phyloP scores from a whole-genome alignment of 495 filamentous ascomycete species.

The Aspergillus egyptiacus region DNA sequence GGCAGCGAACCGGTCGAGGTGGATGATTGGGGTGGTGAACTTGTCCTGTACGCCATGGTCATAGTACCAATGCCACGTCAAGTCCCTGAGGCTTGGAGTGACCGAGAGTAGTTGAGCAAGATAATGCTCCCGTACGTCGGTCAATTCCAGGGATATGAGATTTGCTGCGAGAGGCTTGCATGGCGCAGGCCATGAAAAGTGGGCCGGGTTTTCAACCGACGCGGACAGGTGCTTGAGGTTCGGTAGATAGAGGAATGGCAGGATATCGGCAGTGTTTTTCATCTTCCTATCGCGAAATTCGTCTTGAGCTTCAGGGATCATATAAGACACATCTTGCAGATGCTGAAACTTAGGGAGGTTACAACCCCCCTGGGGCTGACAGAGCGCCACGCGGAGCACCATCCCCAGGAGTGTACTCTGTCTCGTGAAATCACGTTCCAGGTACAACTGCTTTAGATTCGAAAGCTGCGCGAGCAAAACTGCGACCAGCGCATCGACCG shows the following conservation, averaged over 20 bases:
- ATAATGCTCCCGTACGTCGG: background rate
- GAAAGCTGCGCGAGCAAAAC: conserved; percentile 14
- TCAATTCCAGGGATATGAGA: conserved; percentile 10
- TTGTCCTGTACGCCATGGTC: conserved; percentile 12
- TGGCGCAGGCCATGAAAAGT: conserved; percentile 13
- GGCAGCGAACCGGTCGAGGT: conserved; percentile 13
- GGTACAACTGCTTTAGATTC: conserved; percentile 13
- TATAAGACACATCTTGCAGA: background rate
- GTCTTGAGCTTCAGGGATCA: background rate
- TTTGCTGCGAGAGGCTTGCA: conserved; percentile 11
- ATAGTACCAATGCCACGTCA: conserved; percentile 15
- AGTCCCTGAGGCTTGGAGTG: conserved; percentile 6
- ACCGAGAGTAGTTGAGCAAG: conserved; percentile 14
- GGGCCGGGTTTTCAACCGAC: conserved; percentile 15
- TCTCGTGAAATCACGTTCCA: conserved; percentile 13
- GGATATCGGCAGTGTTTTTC: conserved; percentile 16
- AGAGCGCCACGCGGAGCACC: conserved; percentile 17
- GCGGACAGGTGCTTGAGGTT: conserved; percentile 12
- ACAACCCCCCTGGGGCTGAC: conserved; percentile 11
- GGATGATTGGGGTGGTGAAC: conserved; percentile 10
- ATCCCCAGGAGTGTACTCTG: conserved; percentile 15
- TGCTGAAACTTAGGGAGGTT: background rate
- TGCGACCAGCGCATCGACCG: conserved; percentile 20
- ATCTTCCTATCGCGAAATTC: conserved; percentile 2
- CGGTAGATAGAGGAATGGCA: conserved; percentile 20